Base-by-base conservation (phyloP, 2,329 filamentous ascomycete genomes). In the Grosmannia serpens region DNA sequence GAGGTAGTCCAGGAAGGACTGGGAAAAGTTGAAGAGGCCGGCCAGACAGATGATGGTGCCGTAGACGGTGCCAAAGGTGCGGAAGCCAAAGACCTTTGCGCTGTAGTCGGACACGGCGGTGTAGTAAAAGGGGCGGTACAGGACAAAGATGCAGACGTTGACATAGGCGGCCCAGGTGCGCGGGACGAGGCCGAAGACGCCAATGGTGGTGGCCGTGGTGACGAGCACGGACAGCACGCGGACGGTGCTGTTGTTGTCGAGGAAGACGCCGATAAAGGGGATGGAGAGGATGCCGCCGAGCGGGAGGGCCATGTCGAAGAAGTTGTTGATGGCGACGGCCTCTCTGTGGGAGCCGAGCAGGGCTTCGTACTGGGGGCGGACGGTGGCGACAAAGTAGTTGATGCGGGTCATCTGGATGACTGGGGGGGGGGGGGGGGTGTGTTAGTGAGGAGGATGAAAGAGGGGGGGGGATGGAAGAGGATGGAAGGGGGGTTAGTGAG, bases 1-100 rank as follows among this genome's bases (percentile, higher is more conserved):
- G 41, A 92, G 69, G 27, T 85, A 82, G 69, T 96, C 91, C 38
- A 96, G 77, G 0, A 82, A 89, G 6, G 86, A 86, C 73, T 95
- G 90, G 1, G 82, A 82, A 67, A 96, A 91, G 71, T 95, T 95
- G 67, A 91, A 79, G 0, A 96, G 70, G 0, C 91, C 91, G 0
- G 90, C 86, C 1, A 94, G 74, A 71, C 89, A 95, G 65, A 96
- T 95, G 64, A 95, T 88, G 24, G 91, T 79, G 13, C 91, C 91
- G 71, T 96, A 96, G n/a, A 96, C 90, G 59, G 89, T 95, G 52
- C 91, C 91, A 65, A 96, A 96, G 0, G 90, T 95, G 61, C 85
- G 80, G 73, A 95, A 95, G 20, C 91, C 91, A 69, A 96, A 96
- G 41, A 96, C 90, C 73, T 95, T 95, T 61, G 89, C 90, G 24